Base-by-base conservation (phyloP, 306 rosid genomes). In the Vigna nakashimae region DNA sequence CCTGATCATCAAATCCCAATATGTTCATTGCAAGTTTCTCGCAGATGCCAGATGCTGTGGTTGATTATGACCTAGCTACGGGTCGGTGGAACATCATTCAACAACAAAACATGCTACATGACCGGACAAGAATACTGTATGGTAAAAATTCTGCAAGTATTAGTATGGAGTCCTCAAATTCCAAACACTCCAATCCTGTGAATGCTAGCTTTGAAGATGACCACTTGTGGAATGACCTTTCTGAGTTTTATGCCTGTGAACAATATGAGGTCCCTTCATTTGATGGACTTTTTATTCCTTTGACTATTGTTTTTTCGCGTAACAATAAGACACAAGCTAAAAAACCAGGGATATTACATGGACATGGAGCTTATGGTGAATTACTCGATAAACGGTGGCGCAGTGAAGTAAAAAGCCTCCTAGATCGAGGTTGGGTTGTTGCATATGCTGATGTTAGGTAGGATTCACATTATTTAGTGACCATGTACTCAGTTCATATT, bases 21-120 rank as follows among this genome's bases (percentile, higher is more conserved):
- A 69, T 63, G 75, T 73, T 65, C 70, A 78, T 69, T 64, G 70
- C 51, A 18, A 72, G 60, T 82, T 81, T 82, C 63, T 75, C 80
- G 75, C 96, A 96, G 97, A 96, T 91, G 98, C 99, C 99, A 3
- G 97, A 92, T 91, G 96, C 97, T 43, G 90, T 92, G 65, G 96
- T 96, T 65, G 99, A 96, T 86, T 96, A 95, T 86, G 93, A 95
- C 82, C 91, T 92, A 46, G 80, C 92, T 74, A 84, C 87, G 71
- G 93, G 96, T 68, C 81, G 79, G 59, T 92, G 97, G 98, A 88
- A 84, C 85, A 92, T 95, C 84, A 87, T 95, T 88, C 98, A 95
- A 70, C 98, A 91, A 87, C 97, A 92, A 84, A 92, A 93, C 73
- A 76, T 95, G 87, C 92, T 95, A 79, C 89, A 84, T 69, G 99